Conservation (phyloP, 768 basidiomycete genomes). For the Paxillus involutus region DNA sequence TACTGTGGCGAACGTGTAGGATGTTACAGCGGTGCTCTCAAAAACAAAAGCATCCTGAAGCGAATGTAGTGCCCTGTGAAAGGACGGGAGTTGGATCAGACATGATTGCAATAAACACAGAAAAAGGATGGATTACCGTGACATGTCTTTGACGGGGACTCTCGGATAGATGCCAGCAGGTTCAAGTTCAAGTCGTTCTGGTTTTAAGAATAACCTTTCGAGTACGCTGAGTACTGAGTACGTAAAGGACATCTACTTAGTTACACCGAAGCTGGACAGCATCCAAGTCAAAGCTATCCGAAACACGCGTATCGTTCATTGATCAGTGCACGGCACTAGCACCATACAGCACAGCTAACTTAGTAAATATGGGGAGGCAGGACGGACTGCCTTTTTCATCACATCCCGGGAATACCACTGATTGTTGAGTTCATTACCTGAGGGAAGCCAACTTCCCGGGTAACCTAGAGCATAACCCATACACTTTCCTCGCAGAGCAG, state of each 20-base stretch:
- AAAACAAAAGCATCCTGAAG: conserved; percentile 13
- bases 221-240: no score
- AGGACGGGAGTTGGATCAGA: background rate
- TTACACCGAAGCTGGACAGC: no score
- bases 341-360: conserved; percentile 21
- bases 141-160: conserved; percentile 18
- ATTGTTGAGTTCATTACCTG: background rate
- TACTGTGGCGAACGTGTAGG: conserved; percentile 33
- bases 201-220: no score
- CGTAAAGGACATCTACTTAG: no score
- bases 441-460: conserved; percentile 28
- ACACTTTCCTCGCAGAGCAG: conserved; percentile 20
- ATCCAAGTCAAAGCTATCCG: no score
- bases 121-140: background rate
- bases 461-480: conserved; percentile 32
- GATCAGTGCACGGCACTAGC: background rate
- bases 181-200: no score
- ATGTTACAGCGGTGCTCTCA: conserved; percentile 18
- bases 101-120: background rate
- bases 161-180: no score
- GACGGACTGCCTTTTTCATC: conserved; percentile 24
- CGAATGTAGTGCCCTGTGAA: conserved; percentile 4
- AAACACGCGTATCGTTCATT: background rate
- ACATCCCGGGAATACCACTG: conserved; percentile 23
- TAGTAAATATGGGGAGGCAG: no score